Conservation (phyloP, 1,284 basidiomycete species). For the Pholiota adiposa region DNA sequence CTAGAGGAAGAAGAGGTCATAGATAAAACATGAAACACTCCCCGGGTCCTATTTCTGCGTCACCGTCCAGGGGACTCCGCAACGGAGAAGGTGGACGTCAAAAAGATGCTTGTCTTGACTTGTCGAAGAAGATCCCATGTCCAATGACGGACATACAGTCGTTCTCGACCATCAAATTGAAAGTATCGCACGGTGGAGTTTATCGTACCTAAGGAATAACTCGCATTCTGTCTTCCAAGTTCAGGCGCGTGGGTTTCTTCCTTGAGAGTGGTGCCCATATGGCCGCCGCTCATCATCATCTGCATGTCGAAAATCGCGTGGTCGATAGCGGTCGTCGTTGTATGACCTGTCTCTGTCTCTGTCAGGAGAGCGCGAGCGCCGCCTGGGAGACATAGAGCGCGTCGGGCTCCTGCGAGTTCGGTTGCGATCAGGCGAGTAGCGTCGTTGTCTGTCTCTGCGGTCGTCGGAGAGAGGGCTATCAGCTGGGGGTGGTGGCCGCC, state of each 20-base stretch:
- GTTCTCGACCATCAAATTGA: neutral
- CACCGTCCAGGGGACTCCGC: neutral
- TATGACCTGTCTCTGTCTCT: slow-evolving; percentile 13
- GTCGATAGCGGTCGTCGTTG: slow-evolving; percentile 21
- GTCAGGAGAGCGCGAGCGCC: slow-evolving; percentile 21
- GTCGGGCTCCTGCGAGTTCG: slow-evolving; percentile 12
- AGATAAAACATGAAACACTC: slow-evolving; percentile 9
- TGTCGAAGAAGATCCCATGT: neutral
- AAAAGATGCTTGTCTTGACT: neutral
- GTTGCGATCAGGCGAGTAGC: slow-evolving; percentile 32
- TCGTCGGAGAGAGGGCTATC: slow-evolving; percentile 24
- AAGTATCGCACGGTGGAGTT: neutral
- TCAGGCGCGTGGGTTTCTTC: slow-evolving; percentile 19
- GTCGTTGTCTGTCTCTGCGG: slow-evolving; percentile 23
- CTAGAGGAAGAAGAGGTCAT: neutral
- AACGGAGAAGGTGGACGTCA: neutral
- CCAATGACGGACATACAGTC: slow-evolving; percentile 5
- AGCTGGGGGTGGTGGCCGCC: slow-evolving; percentile 26
- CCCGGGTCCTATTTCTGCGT: slow-evolving; percentile 1
- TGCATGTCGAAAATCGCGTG: slow-evolving; percentile 10
- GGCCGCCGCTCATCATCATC: slow-evolving; percentile 16
- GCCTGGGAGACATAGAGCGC: slow-evolving; percentile 22
- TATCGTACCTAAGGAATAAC: neutral
- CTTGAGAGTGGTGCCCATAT: slow-evolving; percentile 15
- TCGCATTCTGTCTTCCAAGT: neutral